These are phyloP conservation scores for Pulicaria dysenterica DNA, from an alignment of 129 eudicot genomes.

Conservation along the genomic window DNA sequence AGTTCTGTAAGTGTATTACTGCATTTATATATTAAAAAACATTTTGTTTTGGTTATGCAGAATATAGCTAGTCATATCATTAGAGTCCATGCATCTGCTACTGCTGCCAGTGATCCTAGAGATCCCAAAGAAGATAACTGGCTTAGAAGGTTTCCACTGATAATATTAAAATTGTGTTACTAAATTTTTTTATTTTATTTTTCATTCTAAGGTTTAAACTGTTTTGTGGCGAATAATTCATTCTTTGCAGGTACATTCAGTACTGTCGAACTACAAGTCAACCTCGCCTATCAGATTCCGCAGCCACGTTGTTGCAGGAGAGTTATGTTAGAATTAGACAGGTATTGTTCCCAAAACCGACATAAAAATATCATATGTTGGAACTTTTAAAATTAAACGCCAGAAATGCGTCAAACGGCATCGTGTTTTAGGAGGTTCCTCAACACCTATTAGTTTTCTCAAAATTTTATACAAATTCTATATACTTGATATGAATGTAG, in stretches of 20 bases:
- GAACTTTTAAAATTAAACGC: background rate
- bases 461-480: background rate
- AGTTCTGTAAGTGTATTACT: background rate
- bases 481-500: constrained; percentile 39
- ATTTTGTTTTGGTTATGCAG: constrained; percentile 45
- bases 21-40: constrained; percentile 7
- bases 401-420: too few relatives aligned
- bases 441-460: background rate
- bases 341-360: constrained; percentile 45
- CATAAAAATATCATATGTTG: background rate
- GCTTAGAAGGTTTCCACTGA: constrained; percentile 70
- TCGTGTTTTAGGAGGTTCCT: too few relatives aligned
- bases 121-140: constrained; percentile 78
- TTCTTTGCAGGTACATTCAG: constrained; percentile 78
- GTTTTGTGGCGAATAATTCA: background rate
- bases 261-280: constrained; percentile 75
- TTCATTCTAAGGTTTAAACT: constrained; percentile 4
- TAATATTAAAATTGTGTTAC: background rate
- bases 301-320: constrained; percentile 76
- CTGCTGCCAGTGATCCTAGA: constrained; percentile 55
- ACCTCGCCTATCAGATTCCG: constrained; percentile 90
- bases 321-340: constrained; percentile 91
- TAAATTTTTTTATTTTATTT: background rate
- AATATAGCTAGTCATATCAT: constrained; percentile 86
- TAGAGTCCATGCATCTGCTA: constrained; percentile 85